Percentiles rank a stretch among this genome's conserved stretches.
Conservation (phyloP, 2,329 filamentous ascomycete species). For the Nigrospora osmanthi region DNA sequence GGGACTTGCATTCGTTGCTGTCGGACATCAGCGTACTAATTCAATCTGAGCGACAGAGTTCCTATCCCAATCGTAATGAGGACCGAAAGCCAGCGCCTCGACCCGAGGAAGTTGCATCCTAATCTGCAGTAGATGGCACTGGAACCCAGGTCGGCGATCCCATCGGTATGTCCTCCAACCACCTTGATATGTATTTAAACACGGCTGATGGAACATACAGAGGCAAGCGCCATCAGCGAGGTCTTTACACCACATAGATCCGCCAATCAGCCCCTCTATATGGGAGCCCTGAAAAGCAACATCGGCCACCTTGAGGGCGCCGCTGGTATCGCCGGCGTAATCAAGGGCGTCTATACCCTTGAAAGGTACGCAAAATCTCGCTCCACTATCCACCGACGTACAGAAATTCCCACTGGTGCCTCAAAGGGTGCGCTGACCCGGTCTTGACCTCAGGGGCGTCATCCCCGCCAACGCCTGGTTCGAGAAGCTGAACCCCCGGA, state of each 20-base stretch:
- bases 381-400: constrained; percentile 4
- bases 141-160: no score
- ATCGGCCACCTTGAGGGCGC: constrained; percentile 46
- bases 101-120: no score
- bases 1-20: no score
- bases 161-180: no score
- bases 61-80: no score
- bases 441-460: constrained; percentile 2
- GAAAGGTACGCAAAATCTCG: constrained; percentile 42
- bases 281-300: constrained; percentile 47
- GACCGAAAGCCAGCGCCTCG: no score
- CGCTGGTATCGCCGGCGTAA: constrained; percentile 42
- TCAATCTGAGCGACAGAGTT: no score
- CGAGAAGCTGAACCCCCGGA: constrained; percentile 11
- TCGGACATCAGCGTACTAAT: no score
- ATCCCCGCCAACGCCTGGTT: constrained; percentile 22
- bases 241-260: constrained; percentile 28
- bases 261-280: constrained; percentile 29
- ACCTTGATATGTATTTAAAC: no score
- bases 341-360: constrained; percentile 41
- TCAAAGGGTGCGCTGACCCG: neutral
- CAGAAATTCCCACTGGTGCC: neutral
- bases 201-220: constrained; percentile 8
- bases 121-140: no score
- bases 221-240: constrained; percentile 38